phyloP scores from a whole-genome alignment of 257 asterid species.

The Nicotiana otophora region DNA sequence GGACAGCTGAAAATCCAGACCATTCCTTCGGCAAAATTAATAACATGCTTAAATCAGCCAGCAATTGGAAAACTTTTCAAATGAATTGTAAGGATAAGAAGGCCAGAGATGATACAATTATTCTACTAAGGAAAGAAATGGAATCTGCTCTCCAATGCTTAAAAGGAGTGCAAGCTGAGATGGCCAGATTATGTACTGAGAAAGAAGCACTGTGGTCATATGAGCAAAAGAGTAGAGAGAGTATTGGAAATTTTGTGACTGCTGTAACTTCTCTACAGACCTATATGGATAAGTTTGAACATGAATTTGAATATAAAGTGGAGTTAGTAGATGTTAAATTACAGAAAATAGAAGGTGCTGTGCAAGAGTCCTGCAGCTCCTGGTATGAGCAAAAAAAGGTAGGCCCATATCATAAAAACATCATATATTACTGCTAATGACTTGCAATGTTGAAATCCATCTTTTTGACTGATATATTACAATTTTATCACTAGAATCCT shows the following conservation, averaged over 20 bases:
- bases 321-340: conserved; percentile 49
- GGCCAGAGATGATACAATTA: conserved; percentile 44
- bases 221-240: conserved; percentile 43
- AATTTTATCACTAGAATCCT: not conserved
- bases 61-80: conserved; percentile 18
- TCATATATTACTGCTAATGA: not conserved
- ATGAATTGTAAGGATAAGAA: conserved; percentile 27
- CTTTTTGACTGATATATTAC: not conserved
- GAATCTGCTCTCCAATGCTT: conserved; percentile 64
- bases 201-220: conserved; percentile 50
- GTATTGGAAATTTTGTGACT: conserved; percentile 37
- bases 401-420: conserved; percentile 3
- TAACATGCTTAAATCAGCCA: conserved; percentile 10
- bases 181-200: conserved; percentile 48
- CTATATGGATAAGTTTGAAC: conserved; percentile 50
- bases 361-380: conserved; percentile 48
- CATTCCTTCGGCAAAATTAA: conserved; percentile 7
- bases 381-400: conserved; percentile 72
- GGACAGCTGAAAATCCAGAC: conserved; percentile 13
- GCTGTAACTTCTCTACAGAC: conserved; percentile 47
- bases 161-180: conserved; percentile 64
- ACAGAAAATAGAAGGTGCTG: conserved; percentile 38
- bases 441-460: not conserved
- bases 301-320: conserved; percentile 40
- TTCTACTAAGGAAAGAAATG: conserved; percentile 64